Evolutionary conservation across 2,329 filamentous ascomycete species (phyloP), one percentile per base, ranked within the genome.

Genomic region (Endothia cerciana): DNA sequence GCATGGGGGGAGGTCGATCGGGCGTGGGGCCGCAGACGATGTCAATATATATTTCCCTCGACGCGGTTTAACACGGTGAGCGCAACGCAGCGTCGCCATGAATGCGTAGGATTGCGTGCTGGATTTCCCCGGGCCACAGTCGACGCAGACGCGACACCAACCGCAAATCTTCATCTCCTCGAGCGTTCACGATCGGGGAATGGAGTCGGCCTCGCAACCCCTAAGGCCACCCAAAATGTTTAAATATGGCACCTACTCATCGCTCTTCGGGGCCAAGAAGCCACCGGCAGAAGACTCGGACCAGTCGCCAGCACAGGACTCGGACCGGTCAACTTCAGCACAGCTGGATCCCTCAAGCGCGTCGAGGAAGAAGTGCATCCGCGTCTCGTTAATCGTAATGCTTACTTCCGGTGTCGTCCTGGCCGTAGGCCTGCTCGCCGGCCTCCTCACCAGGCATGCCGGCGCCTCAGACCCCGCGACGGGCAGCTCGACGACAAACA

Each of bases 81-180:
- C 45, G 17, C 30, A 58, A 25, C 45, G n/a, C 59, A n/a, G 33
- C 62, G 45, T 65, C 66, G 66, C 61, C 55, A 68, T 65, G 63
- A 63, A 41, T 19, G 30, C 63, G 60, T 55, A 62, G 38, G 28
- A 68, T 68, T 68, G 66, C 66, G 66, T 68, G 66, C 66, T 65
- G 33, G 10, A 7, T 11, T 38, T 22, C 58, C 19, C 19, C n/a
- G 30, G 59, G 2, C 30, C 30, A 30, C 43, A 38, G n/a, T 17
- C 61, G 40, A 47, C 30, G 33, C 15, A 36, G 13, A 15, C 47
- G 19, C 25, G n/a, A 53, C 30, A 40, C 19, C 30, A 17, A 2
- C 61, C 30, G 28, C 49, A 7, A 17, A 45, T 47, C 40, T 13
- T 56, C 61, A 47, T 43, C 33, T 22, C 30, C 22, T 15, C n/a